Conservation (phyloP, 2,329 filamentous ascomycete species). For the Arthrobotrys sphaeroides region DNA sequence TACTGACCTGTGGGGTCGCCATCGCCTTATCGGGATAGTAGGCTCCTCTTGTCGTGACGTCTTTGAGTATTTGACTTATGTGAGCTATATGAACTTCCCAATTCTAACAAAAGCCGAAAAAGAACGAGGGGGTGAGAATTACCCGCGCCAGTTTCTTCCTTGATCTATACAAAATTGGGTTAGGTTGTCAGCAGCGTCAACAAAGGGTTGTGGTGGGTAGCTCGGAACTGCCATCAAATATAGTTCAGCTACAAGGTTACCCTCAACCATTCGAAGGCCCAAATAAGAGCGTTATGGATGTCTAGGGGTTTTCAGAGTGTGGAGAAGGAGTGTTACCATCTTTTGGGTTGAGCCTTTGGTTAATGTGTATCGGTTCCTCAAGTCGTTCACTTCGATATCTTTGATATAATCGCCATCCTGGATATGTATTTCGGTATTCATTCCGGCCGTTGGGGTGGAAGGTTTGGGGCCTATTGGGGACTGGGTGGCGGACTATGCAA, state of each 20-base stretch:
- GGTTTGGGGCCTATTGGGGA: conserved; percentile 56
- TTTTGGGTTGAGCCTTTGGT: conserved; percentile 98
- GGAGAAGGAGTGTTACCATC: conserved; percentile 77
- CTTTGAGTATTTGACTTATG: conserved; percentile 71
- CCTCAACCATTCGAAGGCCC: conserved; percentile 64
- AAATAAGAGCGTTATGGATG: conserved; percentile 59
- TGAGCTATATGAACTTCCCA: conserved; percentile 70
- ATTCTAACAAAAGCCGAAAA: conserved; percentile 63
- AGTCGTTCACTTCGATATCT: conserved; percentile 98
- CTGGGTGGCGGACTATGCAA: conserved; percentile 68
- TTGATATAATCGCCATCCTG: conserved; percentile 98
- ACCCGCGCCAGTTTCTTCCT: conserved; percentile 99
- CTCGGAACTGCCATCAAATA: conserved; percentile 70
- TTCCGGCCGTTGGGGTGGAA: conserved; percentile 62
- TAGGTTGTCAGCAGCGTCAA: conserved; percentile 53
- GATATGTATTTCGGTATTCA: conserved; percentile 90
- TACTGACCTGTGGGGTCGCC: conserved; percentile 86
- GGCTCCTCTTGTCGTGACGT: conserved; percentile 97
- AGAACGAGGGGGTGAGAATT: conserved; percentile 72
- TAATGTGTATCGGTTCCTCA: conserved; percentile 94
- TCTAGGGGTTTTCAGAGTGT: conserved; percentile 67
- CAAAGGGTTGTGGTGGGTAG: conserved; percentile 43
- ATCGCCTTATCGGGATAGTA: conserved; percentile 98
- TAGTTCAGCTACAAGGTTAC: conserved; percentile 75
- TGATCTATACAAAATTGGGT: conserved; percentile 89